A percentile compares a stretch with the other conserved stretches of the same genome.
phyloP scores from a whole-genome alignment of 1,284 basidiomycete species.

The Cutaneotrichosporon daszewskae region DNA sequence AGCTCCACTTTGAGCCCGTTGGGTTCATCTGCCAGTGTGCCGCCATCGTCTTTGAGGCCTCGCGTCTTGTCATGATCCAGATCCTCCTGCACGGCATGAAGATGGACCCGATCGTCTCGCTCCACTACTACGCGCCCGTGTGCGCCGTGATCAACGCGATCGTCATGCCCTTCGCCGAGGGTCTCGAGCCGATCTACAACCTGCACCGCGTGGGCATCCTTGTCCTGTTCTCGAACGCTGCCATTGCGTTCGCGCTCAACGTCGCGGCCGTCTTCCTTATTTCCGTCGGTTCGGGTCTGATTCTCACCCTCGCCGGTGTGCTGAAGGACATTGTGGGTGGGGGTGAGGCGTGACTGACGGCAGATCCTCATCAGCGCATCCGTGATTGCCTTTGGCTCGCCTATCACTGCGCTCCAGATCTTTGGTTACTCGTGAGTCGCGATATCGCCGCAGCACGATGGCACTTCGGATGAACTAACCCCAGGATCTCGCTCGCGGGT shows the following conservation, averaged over 20 bases:
- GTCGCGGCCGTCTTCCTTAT: constrained; percentile 89
- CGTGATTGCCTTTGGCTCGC: constrained; percentile 71
- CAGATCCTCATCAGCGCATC: constrained; percentile 85
- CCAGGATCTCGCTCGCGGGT: constrained; percentile 45
- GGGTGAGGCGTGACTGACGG: too few species aligned
- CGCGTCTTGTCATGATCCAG: constrained; percentile 85
- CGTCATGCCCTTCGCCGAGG: constrained; percentile 83
- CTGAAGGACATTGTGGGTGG: constrained; percentile 97
- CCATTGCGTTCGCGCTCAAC: constrained; percentile 86
- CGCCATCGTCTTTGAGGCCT: constrained; percentile 56
- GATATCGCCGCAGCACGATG: too few species aligned
- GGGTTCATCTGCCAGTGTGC: constrained; percentile 79
- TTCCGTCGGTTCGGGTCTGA: constrained; percentile 75
- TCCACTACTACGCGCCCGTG: constrained; percentile 89
- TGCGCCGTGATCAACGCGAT: constrained; percentile 83
- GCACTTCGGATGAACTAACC: too few species aligned
- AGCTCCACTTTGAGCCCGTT: constrained; percentile 73
- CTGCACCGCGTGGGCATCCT: constrained; percentile 64
- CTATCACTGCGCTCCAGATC: constrained; percentile 75
- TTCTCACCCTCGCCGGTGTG: constrained; percentile 89
- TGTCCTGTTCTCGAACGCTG: constrained; percentile 73
- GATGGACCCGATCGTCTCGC: constrained; percentile 92
- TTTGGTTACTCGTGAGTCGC: constrained; percentile 53
- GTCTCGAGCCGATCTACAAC: constrained; percentile 76
- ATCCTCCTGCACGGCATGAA: constrained; percentile 44